Percentiles rank a stretch among this genome's conserved stretches.
Evolutionary conservation across 2,329 filamentous ascomycete genomes (phyloP).

Genomic region (Monilinia laxa): DNA sequence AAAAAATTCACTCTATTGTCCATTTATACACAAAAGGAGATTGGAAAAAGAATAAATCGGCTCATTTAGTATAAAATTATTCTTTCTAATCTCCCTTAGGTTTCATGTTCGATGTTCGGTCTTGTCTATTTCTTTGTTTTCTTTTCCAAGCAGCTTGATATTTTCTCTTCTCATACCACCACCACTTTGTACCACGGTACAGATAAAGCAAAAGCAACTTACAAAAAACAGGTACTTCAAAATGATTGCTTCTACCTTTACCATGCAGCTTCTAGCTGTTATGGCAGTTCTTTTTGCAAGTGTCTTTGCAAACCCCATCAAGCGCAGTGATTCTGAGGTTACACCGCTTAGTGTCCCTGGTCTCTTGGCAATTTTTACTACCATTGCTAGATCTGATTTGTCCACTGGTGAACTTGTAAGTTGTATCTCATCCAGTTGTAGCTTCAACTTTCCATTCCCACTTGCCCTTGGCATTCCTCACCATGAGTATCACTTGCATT

Average conservation of each 20-base stretch:
- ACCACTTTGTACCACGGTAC: neutral
- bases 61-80: neutral
- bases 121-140: neutral
- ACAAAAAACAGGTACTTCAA: neutral
- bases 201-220: neutral
- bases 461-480: neutral
- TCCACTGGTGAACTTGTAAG: constrained; percentile 2
- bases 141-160: neutral
- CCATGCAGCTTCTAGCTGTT: neutral
- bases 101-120: neutral
- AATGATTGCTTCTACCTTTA: neutral
- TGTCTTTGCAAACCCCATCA: neutral
- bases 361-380: neutral
- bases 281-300: neutral
- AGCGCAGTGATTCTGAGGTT: neutral
- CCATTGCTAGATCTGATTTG: neutral
- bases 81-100: neutral
- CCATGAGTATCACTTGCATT: neutral
- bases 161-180: neutral
- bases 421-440: neutral
- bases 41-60: neutral
- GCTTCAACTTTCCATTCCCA: neutral
- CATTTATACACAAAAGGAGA: neutral
- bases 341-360: neutral
- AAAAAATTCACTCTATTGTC: neutral